phyloP scores from a whole-genome alignment of 768 basidiomycete genomes.

The Boletus edulis region DNA sequence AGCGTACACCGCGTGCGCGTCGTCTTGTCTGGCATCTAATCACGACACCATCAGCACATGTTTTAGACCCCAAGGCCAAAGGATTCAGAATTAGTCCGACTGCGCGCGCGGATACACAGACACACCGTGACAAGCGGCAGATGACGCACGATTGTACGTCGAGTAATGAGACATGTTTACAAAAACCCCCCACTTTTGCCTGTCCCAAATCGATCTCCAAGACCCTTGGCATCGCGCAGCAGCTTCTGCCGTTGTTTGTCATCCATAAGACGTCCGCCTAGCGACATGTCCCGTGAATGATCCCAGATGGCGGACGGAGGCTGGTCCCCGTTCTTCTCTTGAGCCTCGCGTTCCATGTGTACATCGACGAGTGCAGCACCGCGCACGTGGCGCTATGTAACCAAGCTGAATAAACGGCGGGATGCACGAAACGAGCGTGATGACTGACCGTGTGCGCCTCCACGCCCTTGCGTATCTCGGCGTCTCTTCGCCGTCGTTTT shows the following conservation, averaged over 20 bases:
- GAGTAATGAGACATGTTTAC: slow-evolving; percentile 22
- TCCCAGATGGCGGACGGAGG: slow-evolving; percentile 83
- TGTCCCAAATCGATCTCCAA: slow-evolving; percentile 81
- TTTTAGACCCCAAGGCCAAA: neutral
- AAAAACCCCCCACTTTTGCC: slow-evolving; percentile 68
- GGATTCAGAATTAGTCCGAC: neutral
- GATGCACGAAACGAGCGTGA: neutral
- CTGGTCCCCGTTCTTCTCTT: slow-evolving; percentile 44
- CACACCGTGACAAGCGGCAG: slow-evolving; percentile 8
- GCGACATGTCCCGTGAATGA: slow-evolving; percentile 83
- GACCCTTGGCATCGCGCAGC: slow-evolving; percentile 75
- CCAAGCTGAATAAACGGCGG: neutral
- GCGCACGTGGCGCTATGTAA: slow-evolving; percentile 43
- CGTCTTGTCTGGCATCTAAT: neutral
- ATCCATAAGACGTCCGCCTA: slow-evolving; percentile 88
- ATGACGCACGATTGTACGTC: neutral
- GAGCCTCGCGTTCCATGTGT: slow-evolving; percentile 41
- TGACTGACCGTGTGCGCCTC: slow-evolving; percentile 73
- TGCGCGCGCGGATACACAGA: slow-evolving; percentile 1
- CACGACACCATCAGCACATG: neutral
- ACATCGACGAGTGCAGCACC: slow-evolving; percentile 54
- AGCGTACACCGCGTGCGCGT: too few species aligned
- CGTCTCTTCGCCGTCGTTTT: slow-evolving; percentile 64
- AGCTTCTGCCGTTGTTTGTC: slow-evolving; percentile 76
- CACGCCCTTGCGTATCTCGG: slow-evolving; percentile 67